Conservation (phyloP, 495 filamentous ascomycete species). For the Penicillium goetzii region DNA sequence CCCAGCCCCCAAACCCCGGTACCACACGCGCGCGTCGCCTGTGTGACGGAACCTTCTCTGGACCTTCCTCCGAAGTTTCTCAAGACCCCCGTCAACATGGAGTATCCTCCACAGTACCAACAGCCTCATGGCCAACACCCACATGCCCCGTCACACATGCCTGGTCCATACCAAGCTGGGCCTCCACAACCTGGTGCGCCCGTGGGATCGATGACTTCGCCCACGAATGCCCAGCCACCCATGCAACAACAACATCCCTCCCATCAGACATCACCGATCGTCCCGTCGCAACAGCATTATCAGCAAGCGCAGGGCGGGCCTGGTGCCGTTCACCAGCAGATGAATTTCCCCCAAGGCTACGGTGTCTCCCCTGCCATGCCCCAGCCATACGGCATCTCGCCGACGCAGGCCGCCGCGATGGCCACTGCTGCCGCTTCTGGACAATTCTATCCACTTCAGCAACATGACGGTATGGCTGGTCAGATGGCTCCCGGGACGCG, state of each 20-base stretch:
- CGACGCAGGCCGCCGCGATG: constrained; percentile 60
- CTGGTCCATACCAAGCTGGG: constrained; percentile 51
- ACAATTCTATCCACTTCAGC: constrained; percentile 53
- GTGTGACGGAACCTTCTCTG: constrained; percentile 35
- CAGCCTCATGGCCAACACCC: constrained; percentile 59
- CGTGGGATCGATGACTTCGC: constrained; percentile 56
- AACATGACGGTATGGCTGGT: constrained; percentile 53
- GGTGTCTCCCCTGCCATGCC: constrained; percentile 53
- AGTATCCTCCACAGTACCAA: constrained; percentile 60
- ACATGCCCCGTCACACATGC: constrained; percentile 54
- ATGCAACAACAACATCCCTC: constrained; percentile 54
- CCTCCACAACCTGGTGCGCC: constrained; percentile 50
- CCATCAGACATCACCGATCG: constrained; percentile 57
- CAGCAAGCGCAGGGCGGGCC: constrained; percentile 52
- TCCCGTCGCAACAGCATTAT: constrained; percentile 58
- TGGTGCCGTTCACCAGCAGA: constrained; percentile 53
- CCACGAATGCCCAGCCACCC: constrained; percentile 55
- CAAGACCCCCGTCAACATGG: constrained; percentile 48
- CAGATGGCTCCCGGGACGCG: constrained; percentile 51
- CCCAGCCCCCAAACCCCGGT: constrained; percentile 10
- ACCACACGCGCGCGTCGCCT: constrained; percentile 34
- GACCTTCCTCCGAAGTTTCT: constrained; percentile 10
- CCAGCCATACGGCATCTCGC: constrained; percentile 53
- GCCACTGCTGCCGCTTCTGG: constrained; percentile 60
- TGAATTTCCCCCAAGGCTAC: constrained; percentile 58